Conservation (phyloP, 441 rosid species). For the Rhodomyrtus psidioides region DNA sequence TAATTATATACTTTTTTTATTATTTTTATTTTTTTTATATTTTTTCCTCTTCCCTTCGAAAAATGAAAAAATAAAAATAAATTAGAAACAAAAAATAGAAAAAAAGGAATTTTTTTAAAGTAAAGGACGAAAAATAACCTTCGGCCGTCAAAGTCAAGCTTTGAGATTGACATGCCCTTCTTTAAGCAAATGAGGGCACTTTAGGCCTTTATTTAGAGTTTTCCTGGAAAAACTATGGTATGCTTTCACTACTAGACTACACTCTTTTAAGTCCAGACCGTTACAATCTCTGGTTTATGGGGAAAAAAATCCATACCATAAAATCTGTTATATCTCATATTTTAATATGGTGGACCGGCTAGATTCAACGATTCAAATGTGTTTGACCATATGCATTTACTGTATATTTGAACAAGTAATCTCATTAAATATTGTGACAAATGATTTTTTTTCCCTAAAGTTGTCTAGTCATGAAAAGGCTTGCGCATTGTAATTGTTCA, state of each 20-base stretch:
- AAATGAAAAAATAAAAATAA: too few relatives aligned
- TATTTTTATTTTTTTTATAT: fast-evolving
- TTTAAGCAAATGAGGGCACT: too few relatives aligned
- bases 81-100: too few relatives aligned
- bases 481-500: neutral
- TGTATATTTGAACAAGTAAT: neutral
- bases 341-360: neutral
- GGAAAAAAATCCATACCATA: neutral
- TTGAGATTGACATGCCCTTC: too few relatives aligned
- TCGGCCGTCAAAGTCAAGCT: too few relatives aligned
- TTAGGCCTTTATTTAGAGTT: too few relatives aligned
- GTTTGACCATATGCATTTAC: neutral
- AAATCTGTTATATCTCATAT: neutral
- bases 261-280: neutral
- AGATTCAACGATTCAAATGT: neutral
- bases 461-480: neutral
- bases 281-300: neutral
- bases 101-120: too few relatives aligned
- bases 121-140: too few relatives aligned
- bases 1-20: too few relatives aligned
- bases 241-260: neutral
- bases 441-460: neutral
- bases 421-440: neutral
- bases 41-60: too few relatives aligned
- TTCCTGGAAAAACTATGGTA: neutral